Conservation (phyloP, 441 rosid genomes). For the Corymbia citriodora region DNA sequence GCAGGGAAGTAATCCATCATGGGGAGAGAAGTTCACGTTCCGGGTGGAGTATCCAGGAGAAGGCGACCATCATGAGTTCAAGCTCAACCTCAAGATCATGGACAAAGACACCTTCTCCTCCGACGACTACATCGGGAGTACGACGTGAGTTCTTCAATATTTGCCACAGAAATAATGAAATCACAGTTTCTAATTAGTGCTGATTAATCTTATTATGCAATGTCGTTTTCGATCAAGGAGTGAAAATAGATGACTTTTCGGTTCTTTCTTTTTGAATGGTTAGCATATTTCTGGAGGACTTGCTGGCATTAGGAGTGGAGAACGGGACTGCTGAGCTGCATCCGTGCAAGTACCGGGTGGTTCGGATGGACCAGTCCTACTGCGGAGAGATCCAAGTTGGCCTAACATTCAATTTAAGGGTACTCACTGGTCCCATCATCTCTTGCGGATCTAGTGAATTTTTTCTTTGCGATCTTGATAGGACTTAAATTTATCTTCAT, state of each 20-base stretch:
- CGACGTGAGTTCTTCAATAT: slow-evolving; percentile 40
- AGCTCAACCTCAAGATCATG: slow-evolving; percentile 63
- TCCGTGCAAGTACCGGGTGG: slow-evolving; percentile 48
- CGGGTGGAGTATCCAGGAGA: slow-evolving; percentile 72
- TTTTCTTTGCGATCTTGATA: background rate
- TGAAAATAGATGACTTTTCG: background rate
- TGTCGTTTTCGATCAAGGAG: background rate
- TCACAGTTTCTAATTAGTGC: background rate
- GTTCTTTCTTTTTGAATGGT: background rate
- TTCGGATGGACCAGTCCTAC: slow-evolving; percentile 34
- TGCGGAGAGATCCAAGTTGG: slow-evolving; percentile 71
- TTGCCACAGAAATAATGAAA: background rate
- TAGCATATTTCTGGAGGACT: slow-evolving; percentile 66
- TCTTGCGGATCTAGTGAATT: background rate
- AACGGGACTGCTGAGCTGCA: slow-evolving; percentile 54
- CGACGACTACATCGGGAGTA: slow-evolving; percentile 66
- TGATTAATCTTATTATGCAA: background rate
- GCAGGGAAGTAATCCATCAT: slow-evolving; percentile 52
- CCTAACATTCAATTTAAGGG: slow-evolving; percentile 41
- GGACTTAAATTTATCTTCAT: background rate
- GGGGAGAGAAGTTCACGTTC: slow-evolving; percentile 64
- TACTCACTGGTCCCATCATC: slow-evolving; percentile 1
- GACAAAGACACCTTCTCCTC: slow-evolving; percentile 68
- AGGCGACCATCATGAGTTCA: slow-evolving; percentile 31
- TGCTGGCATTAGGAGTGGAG: slow-evolving; percentile 59